Base-by-base conservation (phyloP, 1,139 yeast species). In the Geotrichum carabidarum region DNA sequence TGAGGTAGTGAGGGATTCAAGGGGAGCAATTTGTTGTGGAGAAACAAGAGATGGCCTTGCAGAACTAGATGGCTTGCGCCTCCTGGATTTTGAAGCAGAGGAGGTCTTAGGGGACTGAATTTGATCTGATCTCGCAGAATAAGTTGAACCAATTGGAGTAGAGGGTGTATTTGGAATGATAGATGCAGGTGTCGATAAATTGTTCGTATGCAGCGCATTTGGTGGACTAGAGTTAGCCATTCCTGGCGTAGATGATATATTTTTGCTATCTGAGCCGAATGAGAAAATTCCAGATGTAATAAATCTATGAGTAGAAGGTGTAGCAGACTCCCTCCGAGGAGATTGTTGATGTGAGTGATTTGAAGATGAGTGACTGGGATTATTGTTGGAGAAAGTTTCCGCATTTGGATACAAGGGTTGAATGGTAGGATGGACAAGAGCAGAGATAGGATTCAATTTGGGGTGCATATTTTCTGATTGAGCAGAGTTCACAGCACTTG, bases 51-150 rank as follows among this genome's bases (percentile, higher is more conserved):
- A 35, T 30, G 43, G 6, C 15, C 42, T 17, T 9, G 55, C 42
- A 30, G 55, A 52, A 30, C 48, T 52, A 4, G 55, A 51, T 7
- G 55, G 55, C 27, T 51, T 22, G 8, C 55, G 51, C 30, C 55
- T 17, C 36, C 38, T 52, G n/a, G 55, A 51, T 15, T 46, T 46
- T 4, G 44, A 14, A 27, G 17, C 22, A 38, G 22, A 17, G 11
- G 42, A 2, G 8, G 42, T 15, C 18, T 38, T 38, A 17, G 18
- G 9, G 4, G 42, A 38, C 42, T 38, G n/a, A 15, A 22, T 22
- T 22, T 22, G 27, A 22, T 22, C 27, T 3, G 27, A 22, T 22
- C 27, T 22, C 4, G 27, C 4, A 22, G 27, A 22, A 22, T 22
- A 22, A 22, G 3, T 12, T 4, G 4, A 3, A 7, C 31, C n/a